Percentiles rank a stretch among this genome's conserved stretches.
Conservation (phyloP, 352 stramenopile genomes). For the Phytophthora litchii region DNA sequence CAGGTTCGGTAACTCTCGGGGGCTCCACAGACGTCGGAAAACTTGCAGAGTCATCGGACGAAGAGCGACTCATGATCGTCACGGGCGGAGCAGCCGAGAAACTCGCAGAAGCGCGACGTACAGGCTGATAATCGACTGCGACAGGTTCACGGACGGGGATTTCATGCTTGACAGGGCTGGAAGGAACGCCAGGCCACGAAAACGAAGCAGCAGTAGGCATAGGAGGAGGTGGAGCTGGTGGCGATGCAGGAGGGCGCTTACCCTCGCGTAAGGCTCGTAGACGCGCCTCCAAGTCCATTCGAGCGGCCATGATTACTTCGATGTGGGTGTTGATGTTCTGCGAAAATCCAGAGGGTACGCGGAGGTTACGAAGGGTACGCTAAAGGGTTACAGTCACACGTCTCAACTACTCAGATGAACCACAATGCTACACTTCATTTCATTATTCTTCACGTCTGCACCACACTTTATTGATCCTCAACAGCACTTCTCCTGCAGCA, state of each 20-base stretch:
- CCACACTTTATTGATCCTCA: too few species aligned
- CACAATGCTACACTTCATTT: too few species aligned
- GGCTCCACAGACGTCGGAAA: constrained; percentile 8
- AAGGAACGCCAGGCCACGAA: constrained; percentile 31
- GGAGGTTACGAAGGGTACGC: too few species aligned
- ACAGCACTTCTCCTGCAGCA: too few species aligned
- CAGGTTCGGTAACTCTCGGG: not conserved
- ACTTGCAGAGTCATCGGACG: constrained; percentile 3
- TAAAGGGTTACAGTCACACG: too few species aligned
- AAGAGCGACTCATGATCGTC: constrained; percentile 21
- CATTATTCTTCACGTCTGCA: too few species aligned
- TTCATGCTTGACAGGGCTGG: constrained; percentile 12
- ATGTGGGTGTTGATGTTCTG: constrained; percentile 4
- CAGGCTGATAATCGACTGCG: constrained; percentile 6
- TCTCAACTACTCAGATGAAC: too few species aligned
- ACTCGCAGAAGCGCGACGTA: constrained; percentile 17
- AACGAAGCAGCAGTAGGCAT: constrained; percentile 16
- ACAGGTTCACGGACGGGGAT: constrained; percentile 11
- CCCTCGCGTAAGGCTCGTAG: constrained; percentile 56
- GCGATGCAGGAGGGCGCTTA: constrained; percentile 15
- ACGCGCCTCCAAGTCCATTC: constrained; percentile 66
- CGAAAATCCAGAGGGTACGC: constrained; percentile 11
- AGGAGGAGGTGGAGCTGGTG: constrained; percentile 11
- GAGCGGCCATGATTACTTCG: constrained; percentile 25
- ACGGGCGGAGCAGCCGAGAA: constrained; percentile 19